Conservation (phyloP, 2,329 filamentous ascomycete species). For the Microcera coccophila region DNA sequence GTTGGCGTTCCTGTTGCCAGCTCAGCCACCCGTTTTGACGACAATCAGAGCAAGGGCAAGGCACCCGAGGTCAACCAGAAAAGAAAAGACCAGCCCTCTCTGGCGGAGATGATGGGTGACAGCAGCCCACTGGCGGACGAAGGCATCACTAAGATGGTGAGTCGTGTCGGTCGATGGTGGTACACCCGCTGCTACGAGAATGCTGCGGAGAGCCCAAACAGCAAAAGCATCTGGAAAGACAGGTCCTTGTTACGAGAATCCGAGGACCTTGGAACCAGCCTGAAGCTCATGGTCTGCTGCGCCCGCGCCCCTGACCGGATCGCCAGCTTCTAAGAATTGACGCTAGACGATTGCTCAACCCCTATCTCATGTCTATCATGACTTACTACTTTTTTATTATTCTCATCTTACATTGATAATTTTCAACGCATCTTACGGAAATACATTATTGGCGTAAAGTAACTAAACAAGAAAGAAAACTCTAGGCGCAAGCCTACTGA, state of each 20-base stretch:
- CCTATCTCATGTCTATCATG: constrained; percentile 12
- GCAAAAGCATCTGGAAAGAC: constrained; percentile 72
- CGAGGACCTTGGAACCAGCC: constrained; percentile 77
- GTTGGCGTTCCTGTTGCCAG: constrained; percentile 72
- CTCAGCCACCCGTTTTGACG: constrained; percentile 35
- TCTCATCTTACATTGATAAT: no score
- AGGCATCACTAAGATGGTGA: constrained; percentile 87
- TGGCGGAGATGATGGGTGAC: constrained; percentile 71
- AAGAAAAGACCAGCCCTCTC: constrained; percentile 47
- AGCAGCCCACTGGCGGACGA: constrained; percentile 70
- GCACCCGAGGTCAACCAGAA: constrained; percentile 28
- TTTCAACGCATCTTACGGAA: constrained; percentile 8
- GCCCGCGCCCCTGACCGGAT: constrained; percentile 70
- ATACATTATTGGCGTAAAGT: constrained; percentile 15
- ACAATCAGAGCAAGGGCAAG: constrained; percentile 12
- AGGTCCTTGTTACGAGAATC: constrained; percentile 74
- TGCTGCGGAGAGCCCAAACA: constrained; percentile 46
- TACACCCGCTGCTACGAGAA: constrained; percentile 89
- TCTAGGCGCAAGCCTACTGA: constrained; percentile 24
- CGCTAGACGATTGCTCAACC: no score
- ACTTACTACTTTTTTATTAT: constrained; percentile 7
- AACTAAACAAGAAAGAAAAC: constrained; percentile 24
- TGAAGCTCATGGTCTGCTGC: constrained; percentile 88
- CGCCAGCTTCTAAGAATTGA: constrained; percentile 44
- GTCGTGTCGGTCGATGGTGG: constrained; percentile 93